Conservation (phyloP, 1,139 yeast species). For the Lizanozyma gosingica region DNA sequence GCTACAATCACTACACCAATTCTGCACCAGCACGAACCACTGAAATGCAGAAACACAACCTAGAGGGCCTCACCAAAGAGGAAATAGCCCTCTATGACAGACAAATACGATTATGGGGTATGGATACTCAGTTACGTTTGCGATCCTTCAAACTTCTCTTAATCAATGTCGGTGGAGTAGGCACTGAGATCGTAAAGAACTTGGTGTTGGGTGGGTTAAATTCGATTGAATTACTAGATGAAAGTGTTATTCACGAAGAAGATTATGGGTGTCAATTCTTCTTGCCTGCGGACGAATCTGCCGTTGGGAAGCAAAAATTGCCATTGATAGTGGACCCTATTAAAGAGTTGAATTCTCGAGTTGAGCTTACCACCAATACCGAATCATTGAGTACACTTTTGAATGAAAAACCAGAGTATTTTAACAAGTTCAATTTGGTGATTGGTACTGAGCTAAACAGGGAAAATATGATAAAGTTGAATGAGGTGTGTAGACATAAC, state of each 20-base stretch:
- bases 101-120: conserved; percentile 94
- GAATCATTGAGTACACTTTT: conserved; percentile 19
- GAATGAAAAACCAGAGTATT: conserved; percentile 25
- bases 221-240: conserved; percentile 61
- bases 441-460: conserved; percentile 62
- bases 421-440: conserved; percentile 57
- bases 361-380: conserved; percentile 39
- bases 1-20: no score
- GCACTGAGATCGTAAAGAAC: conserved; percentile 77
- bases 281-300: conserved; percentile 41
- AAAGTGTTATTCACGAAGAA: conserved; percentile 41
- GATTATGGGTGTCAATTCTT: conserved; percentile 80
- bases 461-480: conserved; percentile 33
- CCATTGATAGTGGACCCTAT: conserved; percentile 48
- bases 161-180: conserved; percentile 62
- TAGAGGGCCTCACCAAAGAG: conserved; percentile 36
- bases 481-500: conserved; percentile 44
- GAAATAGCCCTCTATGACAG: conserved; percentile 92
- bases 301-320: conserved; percentile 44
- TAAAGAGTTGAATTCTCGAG: conserved; percentile 72
- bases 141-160: conserved; percentile 65
- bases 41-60: no score
- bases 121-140: conserved; percentile 81
- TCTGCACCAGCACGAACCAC: no score
- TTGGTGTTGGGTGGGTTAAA: conserved; percentile 87